These are phyloP conservation scores for Phytophthora kernoviae DNA, from an alignment of 352 stramenopile species.

Conservation along the genomic window DNA sequence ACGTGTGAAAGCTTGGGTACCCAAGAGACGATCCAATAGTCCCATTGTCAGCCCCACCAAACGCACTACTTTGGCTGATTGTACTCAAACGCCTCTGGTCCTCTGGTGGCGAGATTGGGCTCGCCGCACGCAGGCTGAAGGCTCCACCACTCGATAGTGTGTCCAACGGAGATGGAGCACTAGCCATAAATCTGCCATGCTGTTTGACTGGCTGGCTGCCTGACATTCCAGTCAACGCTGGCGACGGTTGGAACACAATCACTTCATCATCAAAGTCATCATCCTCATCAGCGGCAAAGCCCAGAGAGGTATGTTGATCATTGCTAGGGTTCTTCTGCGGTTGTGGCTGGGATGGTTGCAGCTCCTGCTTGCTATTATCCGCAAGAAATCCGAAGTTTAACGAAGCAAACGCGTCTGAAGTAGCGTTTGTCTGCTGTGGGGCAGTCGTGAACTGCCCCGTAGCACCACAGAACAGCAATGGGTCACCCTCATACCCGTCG, in stretches of 20 bases:
- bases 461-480: slow-evolving; percentile 48
- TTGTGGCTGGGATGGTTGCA: slow-evolving; percentile 11
- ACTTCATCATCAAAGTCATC: slow-evolving; percentile 87
- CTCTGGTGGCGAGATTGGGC: slow-evolving; percentile 28
- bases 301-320: neutral
- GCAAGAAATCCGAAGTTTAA: slow-evolving; percentile 42
- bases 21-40: slow-evolving; percentile 55
- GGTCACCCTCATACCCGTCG: slow-evolving; percentile 59
- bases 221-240: slow-evolving; percentile 35
- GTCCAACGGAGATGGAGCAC: slow-evolving; percentile 28
- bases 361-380: slow-evolving; percentile 15
- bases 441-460: slow-evolving; percentile 34
- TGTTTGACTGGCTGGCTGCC: slow-evolving; percentile 28
- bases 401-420: slow-evolving; percentile 20
- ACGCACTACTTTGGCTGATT: slow-evolving; percentile 31
- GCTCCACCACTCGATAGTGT: slow-evolving; percentile 22
- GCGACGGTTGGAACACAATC: slow-evolving; percentile 81
- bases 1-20: slow-evolving; percentile 71
- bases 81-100: slow-evolving; percentile 13
- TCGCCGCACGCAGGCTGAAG: slow-evolving; percentile 40
- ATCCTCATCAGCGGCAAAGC: slow-evolving; percentile 43
- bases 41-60: slow-evolving; percentile 36
- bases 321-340: slow-evolving; percentile 12
- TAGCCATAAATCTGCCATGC: slow-evolving; percentile 9
- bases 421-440: slow-evolving; percentile 24